phyloP scores from a whole-genome alignment of 2,329 filamentous ascomycete species.

The Epichloe typhina region DNA sequence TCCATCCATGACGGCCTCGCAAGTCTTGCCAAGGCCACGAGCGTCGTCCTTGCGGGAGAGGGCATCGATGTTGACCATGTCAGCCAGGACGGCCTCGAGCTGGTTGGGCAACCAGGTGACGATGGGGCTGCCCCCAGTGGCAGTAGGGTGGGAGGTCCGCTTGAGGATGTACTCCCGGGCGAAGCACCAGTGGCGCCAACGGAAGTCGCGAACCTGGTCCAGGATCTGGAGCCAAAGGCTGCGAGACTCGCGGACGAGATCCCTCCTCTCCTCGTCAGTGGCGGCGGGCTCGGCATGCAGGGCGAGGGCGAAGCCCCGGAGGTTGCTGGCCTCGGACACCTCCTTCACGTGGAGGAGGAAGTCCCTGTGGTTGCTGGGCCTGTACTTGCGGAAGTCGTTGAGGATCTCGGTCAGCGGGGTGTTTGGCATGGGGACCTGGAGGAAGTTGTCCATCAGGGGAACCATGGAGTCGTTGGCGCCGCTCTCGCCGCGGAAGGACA shows the following conservation, averaged over 20 bases:
- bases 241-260: constrained; percentile 40
- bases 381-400: constrained; percentile 76
- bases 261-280: constrained; percentile 16
- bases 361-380: constrained; percentile 75
- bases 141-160: constrained; percentile 61
- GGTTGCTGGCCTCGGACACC: constrained; percentile 32
- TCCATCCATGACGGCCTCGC: constrained; percentile 52
- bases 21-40: constrained; percentile 31
- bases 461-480: constrained; percentile 94
- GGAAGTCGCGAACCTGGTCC: constrained; percentile 67
- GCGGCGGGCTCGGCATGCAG: constrained; percentile 10
- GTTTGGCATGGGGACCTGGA: constrained; percentile 74
- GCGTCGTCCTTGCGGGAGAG: constrained; percentile 24
- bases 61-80: constrained; percentile 50
- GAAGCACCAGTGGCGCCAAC: constrained; percentile 79
- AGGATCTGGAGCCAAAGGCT: constrained; percentile 51
- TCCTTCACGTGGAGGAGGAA: constrained; percentile 63
- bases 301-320: constrained; percentile 46
- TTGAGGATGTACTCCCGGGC: constrained; percentile 76
- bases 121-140: constrained; percentile 69
- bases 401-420: constrained; percentile 84
- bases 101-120: constrained; percentile 79
- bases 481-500: constrained; percentile 81
- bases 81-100: constrained; percentile 56
- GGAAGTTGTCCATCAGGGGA: constrained; percentile 76